A percentile compares a stretch with the other conserved stretches of the same genome.
Conservation (phyloP, 2,329 filamentous ascomycete species). For the Hymenoscyphus fructigenus region DNA sequence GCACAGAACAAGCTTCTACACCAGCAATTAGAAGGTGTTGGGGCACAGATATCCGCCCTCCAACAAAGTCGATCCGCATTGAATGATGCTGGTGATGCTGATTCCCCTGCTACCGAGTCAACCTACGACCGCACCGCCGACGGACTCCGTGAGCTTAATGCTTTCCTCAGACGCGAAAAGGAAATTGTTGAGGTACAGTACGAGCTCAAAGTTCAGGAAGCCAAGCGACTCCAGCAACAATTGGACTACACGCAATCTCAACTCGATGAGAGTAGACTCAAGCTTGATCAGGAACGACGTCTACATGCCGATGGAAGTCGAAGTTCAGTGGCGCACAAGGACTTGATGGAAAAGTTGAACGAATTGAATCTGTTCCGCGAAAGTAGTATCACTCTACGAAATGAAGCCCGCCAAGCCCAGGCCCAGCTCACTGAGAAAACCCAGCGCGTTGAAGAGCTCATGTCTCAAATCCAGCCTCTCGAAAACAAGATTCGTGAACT, state of each 20-base stretch:
- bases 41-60: constrained; percentile 73
- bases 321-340: constrained; percentile 76
- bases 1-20: constrained; percentile 90
- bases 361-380: constrained; percentile 95
- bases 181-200: constrained; percentile 97
- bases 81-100: constrained; percentile 52
- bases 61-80: constrained; percentile 69
- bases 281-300: constrained; percentile 85
- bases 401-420: constrained; percentile 79
- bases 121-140: constrained; percentile 62
- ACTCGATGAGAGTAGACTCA: constrained; percentile 83
- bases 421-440: constrained; percentile 73
- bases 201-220: constrained; percentile 83
- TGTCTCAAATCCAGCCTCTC: constrained; percentile 75
- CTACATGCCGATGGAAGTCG: constrained; percentile 71
- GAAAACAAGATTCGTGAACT: constrained; percentile 78
- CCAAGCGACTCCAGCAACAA: constrained; percentile 85
- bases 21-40: constrained; percentile 81
- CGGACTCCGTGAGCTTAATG: constrained; percentile 85
- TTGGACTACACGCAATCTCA: constrained; percentile 83
- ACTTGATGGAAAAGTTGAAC: constrained; percentile 91
- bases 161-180: constrained; percentile 90
- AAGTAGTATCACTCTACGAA: constrained; percentile 86
- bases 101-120: constrained; percentile 39
- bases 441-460: constrained; percentile 71